A percentile compares a stretch with the other conserved stretches of the same genome.
phyloP scores from a whole-genome alignment of 2,329 filamentous ascomycete genomes.

The Penicillium sp. region DNA sequence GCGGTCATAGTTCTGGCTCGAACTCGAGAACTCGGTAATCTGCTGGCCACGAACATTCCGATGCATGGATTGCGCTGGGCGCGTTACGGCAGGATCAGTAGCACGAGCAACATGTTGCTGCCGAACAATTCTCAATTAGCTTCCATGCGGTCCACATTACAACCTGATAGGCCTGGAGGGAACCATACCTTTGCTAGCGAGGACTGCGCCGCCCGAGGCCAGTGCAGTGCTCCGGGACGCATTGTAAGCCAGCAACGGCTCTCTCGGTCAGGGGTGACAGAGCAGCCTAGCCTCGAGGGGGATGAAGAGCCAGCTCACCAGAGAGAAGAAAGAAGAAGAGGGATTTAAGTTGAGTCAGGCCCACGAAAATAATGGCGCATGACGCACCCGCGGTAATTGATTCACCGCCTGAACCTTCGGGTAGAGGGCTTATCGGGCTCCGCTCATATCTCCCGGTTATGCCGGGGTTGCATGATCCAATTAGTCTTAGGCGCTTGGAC shows the following conservation, averaged over 20 bases:
- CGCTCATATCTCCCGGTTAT: background rate
- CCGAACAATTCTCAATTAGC: background rate
- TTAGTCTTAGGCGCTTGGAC: background rate
- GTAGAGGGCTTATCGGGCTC: conserved; percentile 7
- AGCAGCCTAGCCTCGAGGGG: background rate
- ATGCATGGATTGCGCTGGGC: conserved; percentile 22
- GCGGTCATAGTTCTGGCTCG: conserved; percentile 33
- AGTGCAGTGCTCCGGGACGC: conserved; percentile 40
- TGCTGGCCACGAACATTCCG: conserved; percentile 27
- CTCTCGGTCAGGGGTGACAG: conserved; percentile 21
- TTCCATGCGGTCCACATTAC: background rate
- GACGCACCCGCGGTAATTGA: conserved; percentile 25
- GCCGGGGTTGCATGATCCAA: background rate
- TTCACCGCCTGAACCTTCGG: conserved; percentile 23
- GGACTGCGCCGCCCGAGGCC: conserved; percentile 37
- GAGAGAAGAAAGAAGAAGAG: conserved; percentile 6
- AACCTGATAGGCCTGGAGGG: conserved; percentile 8
- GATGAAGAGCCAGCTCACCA: conserved; percentile 6
- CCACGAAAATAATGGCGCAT: conserved; percentile 17
- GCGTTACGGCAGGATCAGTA: conserved; percentile 18
- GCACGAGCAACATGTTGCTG: conserved; percentile 29
- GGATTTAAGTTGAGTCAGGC: conserved; percentile 4
- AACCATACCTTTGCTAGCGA: conserved; percentile 34
- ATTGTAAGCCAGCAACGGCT: conserved; percentile 33
- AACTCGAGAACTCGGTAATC: conserved; percentile 38